Evolutionary conservation across 768 basidiomycete species (phyloP).

Genomic region (Sistotremastrum niveocremeum): DNA sequence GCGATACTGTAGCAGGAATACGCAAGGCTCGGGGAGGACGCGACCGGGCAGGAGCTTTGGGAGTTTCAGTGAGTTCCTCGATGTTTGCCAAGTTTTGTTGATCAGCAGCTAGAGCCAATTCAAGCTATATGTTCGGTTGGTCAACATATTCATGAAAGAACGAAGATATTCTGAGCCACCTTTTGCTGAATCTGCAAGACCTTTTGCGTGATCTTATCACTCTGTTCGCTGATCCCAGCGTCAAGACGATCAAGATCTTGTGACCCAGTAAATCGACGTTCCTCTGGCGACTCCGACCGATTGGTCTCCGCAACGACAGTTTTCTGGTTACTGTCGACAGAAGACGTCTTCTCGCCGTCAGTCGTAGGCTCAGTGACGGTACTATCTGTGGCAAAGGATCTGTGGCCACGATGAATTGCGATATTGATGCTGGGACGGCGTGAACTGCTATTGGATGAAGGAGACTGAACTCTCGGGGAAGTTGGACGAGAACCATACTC

Average conservation of each 20-base stretch:
- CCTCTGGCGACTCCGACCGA: background rate
- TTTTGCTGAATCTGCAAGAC: conserved; percentile 85
- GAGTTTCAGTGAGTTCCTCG: too few species aligned
- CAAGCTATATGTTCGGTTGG: conserved; percentile 36
- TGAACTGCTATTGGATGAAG: conserved; percentile 34
- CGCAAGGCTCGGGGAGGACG: too few species aligned
- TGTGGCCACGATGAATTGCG: conserved; percentile 47
- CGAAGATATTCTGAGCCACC: conserved; percentile 29
- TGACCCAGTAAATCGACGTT: conserved; percentile 44
- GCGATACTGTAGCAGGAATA: too few species aligned
- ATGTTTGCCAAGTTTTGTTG: conserved; percentile 6
- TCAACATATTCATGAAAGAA: conserved; percentile 4
- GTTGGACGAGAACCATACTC: conserved; percentile 64
- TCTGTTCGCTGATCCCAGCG: conserved; percentile 70
- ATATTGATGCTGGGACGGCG: conserved; percentile 42
- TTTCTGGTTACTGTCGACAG: conserved; percentile 3
- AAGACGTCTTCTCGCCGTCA: background rate
- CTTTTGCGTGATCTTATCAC: conserved; percentile 79
- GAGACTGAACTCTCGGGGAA: conserved; percentile 23
- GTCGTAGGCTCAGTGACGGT: conserved; percentile 50
- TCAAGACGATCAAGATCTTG: conserved; percentile 72
- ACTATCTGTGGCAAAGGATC: conserved; percentile 68
- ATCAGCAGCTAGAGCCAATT: conserved; percentile 57
- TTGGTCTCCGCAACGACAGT: background rate
- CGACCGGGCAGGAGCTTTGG: background rate